Evolutionary conservation across 495 filamentous ascomycete genomes (phyloP).

Genomic region (Echria macrotheca): DNA sequence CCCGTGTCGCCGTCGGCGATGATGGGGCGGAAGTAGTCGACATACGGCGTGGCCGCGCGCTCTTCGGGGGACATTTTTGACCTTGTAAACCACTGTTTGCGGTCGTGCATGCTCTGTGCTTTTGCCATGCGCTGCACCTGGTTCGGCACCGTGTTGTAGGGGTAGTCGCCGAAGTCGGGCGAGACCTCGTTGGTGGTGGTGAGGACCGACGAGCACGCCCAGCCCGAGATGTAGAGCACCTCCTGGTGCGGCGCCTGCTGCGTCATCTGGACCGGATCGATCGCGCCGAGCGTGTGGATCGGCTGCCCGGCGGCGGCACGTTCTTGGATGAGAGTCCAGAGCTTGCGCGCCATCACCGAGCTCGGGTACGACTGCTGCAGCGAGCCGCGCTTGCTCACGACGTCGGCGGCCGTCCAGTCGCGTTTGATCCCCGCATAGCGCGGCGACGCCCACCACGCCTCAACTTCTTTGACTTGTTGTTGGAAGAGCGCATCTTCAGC

Average conservation of each 20-base stretch:
- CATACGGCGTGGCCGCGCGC: conserved; percentile 68
- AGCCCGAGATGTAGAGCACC: conserved; percentile 90
- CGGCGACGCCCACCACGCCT: conserved; percentile 79
- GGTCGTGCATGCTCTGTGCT: conserved; percentile 92
- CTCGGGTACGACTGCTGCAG: conserved; percentile 84
- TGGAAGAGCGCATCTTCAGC: conserved; percentile 79
- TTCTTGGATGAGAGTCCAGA: conserved; percentile 81
- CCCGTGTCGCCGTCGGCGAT: conserved; percentile 98
- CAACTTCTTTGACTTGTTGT: conserved; percentile 72
- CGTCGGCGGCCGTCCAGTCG: conserved; percentile 82
- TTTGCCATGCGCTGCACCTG: conserved; percentile 95
- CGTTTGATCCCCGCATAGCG: conserved; percentile 86
- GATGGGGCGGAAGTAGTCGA: conserved; percentile 90
- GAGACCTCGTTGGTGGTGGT: conserved; percentile 96
- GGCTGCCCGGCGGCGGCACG: conserved; percentile 70
- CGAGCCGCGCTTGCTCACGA: conserved; percentile 86
- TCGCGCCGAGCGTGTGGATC: conserved; percentile 94
- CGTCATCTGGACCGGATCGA: conserved; percentile 98
- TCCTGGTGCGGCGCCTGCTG: conserved; percentile 96
- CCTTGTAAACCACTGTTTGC: conserved; percentile 85
- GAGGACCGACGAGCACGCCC: conserved; percentile 90
- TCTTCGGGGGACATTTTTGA: conserved; percentile 68
- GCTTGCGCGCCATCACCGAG: conserved; percentile 86
- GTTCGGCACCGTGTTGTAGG: conserved; percentile 97
- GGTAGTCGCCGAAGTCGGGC: conserved; percentile 95